Conservation (phyloP, 225 moss, liverwort and hornwort species). For the Bryoerythrophyllum caledonicum region DNA sequence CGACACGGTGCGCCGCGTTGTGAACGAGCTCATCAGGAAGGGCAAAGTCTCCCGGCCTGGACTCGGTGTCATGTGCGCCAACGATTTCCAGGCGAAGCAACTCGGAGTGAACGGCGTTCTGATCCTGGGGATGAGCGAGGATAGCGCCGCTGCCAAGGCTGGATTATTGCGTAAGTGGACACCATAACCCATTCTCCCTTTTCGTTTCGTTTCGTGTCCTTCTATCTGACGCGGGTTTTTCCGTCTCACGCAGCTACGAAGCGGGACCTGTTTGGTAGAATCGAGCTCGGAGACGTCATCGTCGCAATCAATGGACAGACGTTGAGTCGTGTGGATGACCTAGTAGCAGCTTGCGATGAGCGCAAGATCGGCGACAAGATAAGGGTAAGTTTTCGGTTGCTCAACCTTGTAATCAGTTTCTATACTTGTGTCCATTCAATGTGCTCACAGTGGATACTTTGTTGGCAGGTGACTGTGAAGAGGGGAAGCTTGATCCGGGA, state of each 20-base stretch:
- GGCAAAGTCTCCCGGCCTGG: conserved; percentile 63
- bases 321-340: conserved; percentile 57
- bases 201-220: no score
- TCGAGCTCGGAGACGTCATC: conserved; percentile 55
- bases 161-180: conserved; percentile 51
- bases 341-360: conserved; percentile 66
- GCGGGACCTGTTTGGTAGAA: conserved; percentile 55
- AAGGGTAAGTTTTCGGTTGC: conserved; percentile 30
- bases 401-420: not conserved
- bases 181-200: no score
- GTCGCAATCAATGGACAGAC: conserved; percentile 68
- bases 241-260: conserved; percentile 44
- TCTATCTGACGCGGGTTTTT: no score
- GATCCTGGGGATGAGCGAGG: conserved; percentile 42
- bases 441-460: not conserved
- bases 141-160: conserved; percentile 54
- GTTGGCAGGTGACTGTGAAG: conserved; percentile 59
- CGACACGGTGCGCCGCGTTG: conserved; percentile 60
- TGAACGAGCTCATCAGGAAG: conserved; percentile 55
- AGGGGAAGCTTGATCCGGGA: conserved; percentile 54
- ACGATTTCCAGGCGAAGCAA: conserved; percentile 55
- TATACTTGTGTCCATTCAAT: not conserved
- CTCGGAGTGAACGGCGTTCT: conserved; percentile 56
- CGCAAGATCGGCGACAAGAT: conserved; percentile 57
- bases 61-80: conserved; percentile 58